These are phyloP conservation scores for Chaetomium sp. DNA, from an alignment of 2,329 filamentous ascomycete species.

Conservation along the genomic window DNA sequence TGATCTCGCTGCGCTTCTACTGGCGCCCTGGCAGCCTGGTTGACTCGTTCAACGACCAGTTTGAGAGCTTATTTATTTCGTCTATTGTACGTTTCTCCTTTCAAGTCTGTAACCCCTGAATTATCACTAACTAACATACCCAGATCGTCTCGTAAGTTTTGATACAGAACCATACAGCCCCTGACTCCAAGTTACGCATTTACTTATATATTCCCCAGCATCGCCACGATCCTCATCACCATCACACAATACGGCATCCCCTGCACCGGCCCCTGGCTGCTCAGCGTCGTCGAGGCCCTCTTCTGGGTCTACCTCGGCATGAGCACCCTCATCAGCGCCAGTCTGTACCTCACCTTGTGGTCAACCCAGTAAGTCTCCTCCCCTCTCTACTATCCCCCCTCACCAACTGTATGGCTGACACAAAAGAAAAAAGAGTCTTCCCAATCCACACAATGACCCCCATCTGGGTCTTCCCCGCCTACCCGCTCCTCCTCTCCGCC, in stretches of 20 bases:
- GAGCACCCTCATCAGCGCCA: constrained; percentile 60
- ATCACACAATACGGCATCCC: constrained; percentile 67
- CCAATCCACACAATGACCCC: constrained; percentile 80
- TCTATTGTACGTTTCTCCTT: constrained; percentile 46
- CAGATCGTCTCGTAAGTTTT: constrained; percentile 37
- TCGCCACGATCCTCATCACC: constrained; percentile 72
- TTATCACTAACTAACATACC: constrained; percentile 1
- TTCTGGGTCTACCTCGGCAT: constrained; percentile 70
- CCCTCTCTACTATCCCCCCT: too few species aligned
- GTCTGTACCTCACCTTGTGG: constrained; percentile 69
- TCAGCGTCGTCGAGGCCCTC: constrained; percentile 52
- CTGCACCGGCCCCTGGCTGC: constrained; percentile 56
- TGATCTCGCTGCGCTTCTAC: constrained; percentile 63
- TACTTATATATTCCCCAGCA: constrained; percentile 18
- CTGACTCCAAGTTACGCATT: neutral
- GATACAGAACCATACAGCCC: neutral
- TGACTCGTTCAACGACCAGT: constrained; percentile 66
- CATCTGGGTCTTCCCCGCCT: constrained; percentile 82
- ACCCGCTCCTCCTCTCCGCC: constrained; percentile 70
- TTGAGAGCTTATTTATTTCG: constrained; percentile 72
- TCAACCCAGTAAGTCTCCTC: constrained; percentile 43
- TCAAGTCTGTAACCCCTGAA: neutral
- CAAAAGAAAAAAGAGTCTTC: constrained; percentile 35
- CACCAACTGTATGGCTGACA: too few species aligned
- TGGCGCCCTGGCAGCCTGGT: constrained; percentile 64